phyloP scores from a whole-genome alignment of 2,329 filamentous ascomycete genomes.

The Hypoxylon sp. region DNA sequence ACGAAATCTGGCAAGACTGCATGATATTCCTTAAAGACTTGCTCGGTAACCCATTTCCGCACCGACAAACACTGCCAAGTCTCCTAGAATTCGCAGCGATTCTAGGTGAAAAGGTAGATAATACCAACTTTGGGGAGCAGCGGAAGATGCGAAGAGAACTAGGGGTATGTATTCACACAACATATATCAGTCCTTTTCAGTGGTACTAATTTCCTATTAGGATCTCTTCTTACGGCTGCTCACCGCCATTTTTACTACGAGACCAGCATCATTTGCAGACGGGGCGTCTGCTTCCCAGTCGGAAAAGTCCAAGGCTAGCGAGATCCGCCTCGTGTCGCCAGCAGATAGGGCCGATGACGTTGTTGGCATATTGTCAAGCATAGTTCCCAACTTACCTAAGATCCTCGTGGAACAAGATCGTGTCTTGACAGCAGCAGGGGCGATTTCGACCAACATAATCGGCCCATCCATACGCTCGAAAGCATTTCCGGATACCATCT shows the following conservation, averaged over 20 bases:
- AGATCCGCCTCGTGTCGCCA: conserved; percentile 47
- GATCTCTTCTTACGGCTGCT: conserved; percentile 90
- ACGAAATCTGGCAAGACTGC: conserved; percentile 97
- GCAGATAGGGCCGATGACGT: conserved; percentile 76
- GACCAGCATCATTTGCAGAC: conserved; percentile 79
- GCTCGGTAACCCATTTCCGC: conserved; percentile 91
- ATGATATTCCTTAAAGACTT: conserved; percentile 91
- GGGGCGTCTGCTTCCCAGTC: conserved; percentile 53
- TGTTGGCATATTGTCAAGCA: conserved; percentile 79
- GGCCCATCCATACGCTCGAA: conserved; percentile 86
- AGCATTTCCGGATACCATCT: conserved; percentile 86
- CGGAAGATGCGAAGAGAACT: conserved; percentile 90
- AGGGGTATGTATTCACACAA: conserved; percentile 71
- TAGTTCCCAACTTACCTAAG: conserved; percentile 83
- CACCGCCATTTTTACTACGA: conserved; percentile 92
- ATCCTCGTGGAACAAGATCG: conserved; percentile 89
- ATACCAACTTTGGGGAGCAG: conserved; percentile 97
- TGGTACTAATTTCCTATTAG: conserved; percentile 59
- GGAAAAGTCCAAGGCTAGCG: conserved; percentile 56
- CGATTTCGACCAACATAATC: conserved; percentile 86
- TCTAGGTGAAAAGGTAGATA: conserved; percentile 94
- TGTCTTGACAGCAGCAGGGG: conserved; percentile 79
- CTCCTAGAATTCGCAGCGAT: conserved; percentile 90
- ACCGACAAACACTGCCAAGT: conserved; percentile 87
- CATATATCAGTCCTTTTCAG: neutral